Conservation (phyloP, 2,329 filamentous ascomycete genomes). For the Aspergillus flavus region DNA sequence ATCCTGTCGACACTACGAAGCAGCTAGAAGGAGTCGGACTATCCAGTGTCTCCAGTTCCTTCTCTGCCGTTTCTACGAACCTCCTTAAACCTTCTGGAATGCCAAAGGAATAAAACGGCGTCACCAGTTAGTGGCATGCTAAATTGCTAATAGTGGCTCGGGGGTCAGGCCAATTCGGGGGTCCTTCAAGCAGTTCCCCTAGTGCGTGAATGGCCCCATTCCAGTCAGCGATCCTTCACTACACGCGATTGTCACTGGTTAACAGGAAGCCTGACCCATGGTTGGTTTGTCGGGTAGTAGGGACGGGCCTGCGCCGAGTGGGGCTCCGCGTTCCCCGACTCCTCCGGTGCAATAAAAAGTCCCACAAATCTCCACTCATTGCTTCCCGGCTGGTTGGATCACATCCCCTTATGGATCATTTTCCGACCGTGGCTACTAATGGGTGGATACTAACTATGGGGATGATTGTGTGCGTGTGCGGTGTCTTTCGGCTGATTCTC, state of each 20-base stretch:
- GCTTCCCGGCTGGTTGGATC: slow-evolving; percentile 19
- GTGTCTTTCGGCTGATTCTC: not conserved
- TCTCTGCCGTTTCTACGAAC: slow-evolving; percentile 11
- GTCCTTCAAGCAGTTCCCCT: not conserved
- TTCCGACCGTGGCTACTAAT: not conserved
- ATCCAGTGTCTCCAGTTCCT: slow-evolving; percentile 10
- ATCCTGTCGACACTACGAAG: slow-evolving; percentile 1
- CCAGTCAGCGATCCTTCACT: not conserved
- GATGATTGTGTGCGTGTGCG: not conserved
- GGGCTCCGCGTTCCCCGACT: slow-evolving; percentile 30
- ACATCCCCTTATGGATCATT: slow-evolving; percentile 8
- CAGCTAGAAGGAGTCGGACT: not conserved
- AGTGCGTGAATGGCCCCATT: slow-evolving; percentile 6
- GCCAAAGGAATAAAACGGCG: slow-evolving; percentile 17
- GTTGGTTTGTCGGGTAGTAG: slow-evolving; percentile 18
- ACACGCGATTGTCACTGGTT: slow-evolving; percentile 7
- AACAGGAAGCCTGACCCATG: slow-evolving; percentile 6
- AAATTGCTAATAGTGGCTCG: slow-evolving; percentile 5
- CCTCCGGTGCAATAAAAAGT: slow-evolving; percentile 16
- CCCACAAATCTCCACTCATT: slow-evolving; percentile 17
- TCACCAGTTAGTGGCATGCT: slow-evolving; percentile 13
- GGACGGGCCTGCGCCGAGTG: slow-evolving; percentile 27
- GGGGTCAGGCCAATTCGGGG: not conserved
- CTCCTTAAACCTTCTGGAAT: slow-evolving; percentile 28
- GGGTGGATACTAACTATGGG: not conserved